Base-by-base conservation (phyloP, 352 stramenopile species). In the Phytophthora podocarpi region DNA sequence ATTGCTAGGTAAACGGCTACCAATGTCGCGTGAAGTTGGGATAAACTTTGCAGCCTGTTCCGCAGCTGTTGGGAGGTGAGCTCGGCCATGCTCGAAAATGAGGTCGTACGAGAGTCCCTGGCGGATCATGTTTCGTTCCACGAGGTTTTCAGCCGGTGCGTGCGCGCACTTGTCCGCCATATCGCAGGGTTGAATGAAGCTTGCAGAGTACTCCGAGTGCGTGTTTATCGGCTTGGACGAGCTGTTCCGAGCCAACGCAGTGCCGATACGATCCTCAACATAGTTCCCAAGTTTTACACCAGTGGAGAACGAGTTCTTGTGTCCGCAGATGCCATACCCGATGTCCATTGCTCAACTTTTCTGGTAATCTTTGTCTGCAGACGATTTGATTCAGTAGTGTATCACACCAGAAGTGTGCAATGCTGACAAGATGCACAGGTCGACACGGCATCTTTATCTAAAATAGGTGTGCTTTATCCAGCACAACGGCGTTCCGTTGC, bases 301-400 rank as follows among this genome's bases (percentile, higher is more conserved):
- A 18, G 80, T 85, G 8, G 71, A 80, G 59, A 87, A 95, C 59
- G 78, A 69, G 74, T 95, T 95, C 78, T 93, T 93, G 77, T 93
- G 85, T 3, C 85, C 83, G 42, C 83, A 91, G 36, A 93, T 80
- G 35, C 85, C 85, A 47, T 83, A 92, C 7, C 85, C 85, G 26
- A 70, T 43, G 51, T 70, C 74, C 73, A 85, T 84, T 20, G n/a
- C n/a, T n/a, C n/a, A n/a, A n/a, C n/a, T n/a, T n/a, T n/a, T n/a
- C n/a, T n/a, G n/a, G n/a, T n/a, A n/a, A n/a, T n/a, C n/a, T n/a
- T n/a, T n/a, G n/a, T n/a, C n/a, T n/a, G 28, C 32, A 20, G 32
- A 12, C 3, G 26, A 40, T 43, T 0, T 31, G n/a, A n/a, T n/a
- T n/a, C n/a, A n/a, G n/a, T n/a, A n/a, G n/a, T n/a, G n/a, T n/a